Evolutionary conservation across 805 yeast genomes (phyloP).

Genomic region (Candida michaelii): DNA sequence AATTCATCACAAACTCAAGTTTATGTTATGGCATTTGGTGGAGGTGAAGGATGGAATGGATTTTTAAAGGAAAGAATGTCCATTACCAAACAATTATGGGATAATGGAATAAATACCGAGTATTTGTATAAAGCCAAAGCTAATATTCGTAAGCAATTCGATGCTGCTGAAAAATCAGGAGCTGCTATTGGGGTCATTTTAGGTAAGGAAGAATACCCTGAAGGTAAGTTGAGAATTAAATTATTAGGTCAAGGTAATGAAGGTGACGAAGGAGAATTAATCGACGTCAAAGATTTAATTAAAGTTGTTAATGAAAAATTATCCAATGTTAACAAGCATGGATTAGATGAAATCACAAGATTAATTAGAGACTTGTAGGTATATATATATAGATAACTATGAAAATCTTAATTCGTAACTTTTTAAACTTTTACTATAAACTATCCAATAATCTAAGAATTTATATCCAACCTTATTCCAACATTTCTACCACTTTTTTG

Average conservation of each 20-base stretch:
- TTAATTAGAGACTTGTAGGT: slow-evolving; percentile 53
- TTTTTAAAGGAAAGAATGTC: slow-evolving; percentile 89
- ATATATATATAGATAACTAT: slow-evolving; percentile 10
- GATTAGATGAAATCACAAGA: slow-evolving; percentile 64
- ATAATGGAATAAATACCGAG: slow-evolving; percentile 85
- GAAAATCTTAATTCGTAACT: not conserved
- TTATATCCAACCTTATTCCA: slow-evolving; percentile 14
- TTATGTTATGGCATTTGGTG: slow-evolving; percentile 96
- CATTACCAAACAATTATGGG: slow-evolving; percentile 82
- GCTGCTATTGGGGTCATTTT: slow-evolving; percentile 87
- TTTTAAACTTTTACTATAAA: not conserved
- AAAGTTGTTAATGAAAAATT: slow-evolving; percentile 43
- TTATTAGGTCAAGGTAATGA: slow-evolving; percentile 86
- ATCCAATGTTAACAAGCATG: slow-evolving; percentile 43
- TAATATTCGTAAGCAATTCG: slow-evolving; percentile 93
- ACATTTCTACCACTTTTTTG: slow-evolving; percentile 34
- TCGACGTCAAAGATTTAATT: slow-evolving; percentile 62
- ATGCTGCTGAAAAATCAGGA: slow-evolving; percentile 94
- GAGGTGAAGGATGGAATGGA: slow-evolving; percentile 95
- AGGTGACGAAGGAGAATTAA: slow-evolving; percentile 78
- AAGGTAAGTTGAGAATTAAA: slow-evolving; percentile 83
- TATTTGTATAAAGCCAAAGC: slow-evolving; percentile 91
- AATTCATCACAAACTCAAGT: slow-evolving; percentile 91
- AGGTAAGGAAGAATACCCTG: slow-evolving; percentile 90
- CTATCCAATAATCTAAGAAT: slow-evolving; percentile 1